Conservation (phyloP, 345 rosid species). For the Atalantia buxifolia region DNA sequence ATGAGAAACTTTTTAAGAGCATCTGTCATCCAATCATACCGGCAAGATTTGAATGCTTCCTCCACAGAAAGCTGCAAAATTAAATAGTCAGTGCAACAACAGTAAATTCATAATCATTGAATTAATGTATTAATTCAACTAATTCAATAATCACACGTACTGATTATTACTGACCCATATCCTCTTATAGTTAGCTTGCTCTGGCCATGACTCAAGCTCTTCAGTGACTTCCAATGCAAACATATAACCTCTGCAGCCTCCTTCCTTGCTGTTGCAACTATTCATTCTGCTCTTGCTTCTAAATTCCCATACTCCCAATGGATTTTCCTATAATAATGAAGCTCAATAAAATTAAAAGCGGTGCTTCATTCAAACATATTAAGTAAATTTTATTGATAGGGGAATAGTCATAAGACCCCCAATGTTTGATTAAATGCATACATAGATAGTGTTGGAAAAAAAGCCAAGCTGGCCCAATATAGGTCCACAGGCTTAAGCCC, state of each 20-base stretch:
- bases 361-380: background rate
- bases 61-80: conserved; percentile 29
- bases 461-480: fast-evolving
- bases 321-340: conserved; percentile 25
- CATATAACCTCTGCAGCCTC: conserved; percentile 77
- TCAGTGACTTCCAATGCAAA: conserved; percentile 55
- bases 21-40: conserved; percentile 59
- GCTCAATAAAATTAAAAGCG: background rate
- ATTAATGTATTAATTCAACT: no score
- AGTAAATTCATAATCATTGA: background rate
- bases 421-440: no score
- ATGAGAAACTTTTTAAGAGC: conserved; percentile 29
- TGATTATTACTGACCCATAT: conserved; percentile 38
- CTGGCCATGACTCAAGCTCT: conserved; percentile 49
- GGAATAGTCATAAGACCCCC: no score
- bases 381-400: background rate
- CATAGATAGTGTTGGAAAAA: no score
- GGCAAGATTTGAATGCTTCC: conserved; percentile 37
- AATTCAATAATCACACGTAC: background rate
- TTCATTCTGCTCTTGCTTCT: conserved; percentile 51
- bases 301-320: conserved; percentile 54
- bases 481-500: no score
- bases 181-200: conserved; percentile 30
- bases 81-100: background rate
- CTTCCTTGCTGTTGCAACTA: conserved; percentile 29